Percentiles rank a stretch among this genome's conserved stretches.
Evolutionary conservation across 345 rosid genomes (phyloP).

Genomic region (Euphorbia peplus): DNA sequence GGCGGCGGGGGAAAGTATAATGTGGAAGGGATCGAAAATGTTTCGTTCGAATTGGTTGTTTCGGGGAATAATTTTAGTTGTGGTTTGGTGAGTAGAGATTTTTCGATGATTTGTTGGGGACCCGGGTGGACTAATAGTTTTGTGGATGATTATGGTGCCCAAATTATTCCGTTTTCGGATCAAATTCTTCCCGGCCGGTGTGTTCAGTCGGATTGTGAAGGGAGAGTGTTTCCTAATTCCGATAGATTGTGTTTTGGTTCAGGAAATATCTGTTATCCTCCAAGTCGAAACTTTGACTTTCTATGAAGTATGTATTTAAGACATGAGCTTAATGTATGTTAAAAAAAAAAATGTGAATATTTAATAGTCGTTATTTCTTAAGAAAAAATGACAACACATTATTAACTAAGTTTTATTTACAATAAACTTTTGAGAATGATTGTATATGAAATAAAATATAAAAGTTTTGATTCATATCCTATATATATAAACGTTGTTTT

Average conservation of each 20-base stretch:
- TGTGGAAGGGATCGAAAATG: conserved; percentile 28
- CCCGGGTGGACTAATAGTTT: conserved; percentile 49
- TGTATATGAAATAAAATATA: too few species aligned
- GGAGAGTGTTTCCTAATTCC: conserved; percentile 48
- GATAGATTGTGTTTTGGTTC: conserved; percentile 48
- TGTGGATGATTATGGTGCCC: conserved; percentile 6
- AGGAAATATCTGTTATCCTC: conserved; percentile 50
- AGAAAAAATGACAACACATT: too few species aligned
- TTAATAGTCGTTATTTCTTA: too few species aligned
- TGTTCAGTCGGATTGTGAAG: conserved; percentile 39
- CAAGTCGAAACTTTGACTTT: conserved; percentile 17
- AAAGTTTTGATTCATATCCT: too few species aligned
- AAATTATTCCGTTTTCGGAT: conserved; percentile 37
- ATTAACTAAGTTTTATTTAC: too few species aligned
- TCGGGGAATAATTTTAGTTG: conserved; percentile 68
- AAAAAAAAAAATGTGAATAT: too few species aligned
- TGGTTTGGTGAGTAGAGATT: conserved; percentile 46
- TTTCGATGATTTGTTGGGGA: conserved; percentile 73
- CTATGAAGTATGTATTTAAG: background rate
- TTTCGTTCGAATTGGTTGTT: conserved; percentile 57
- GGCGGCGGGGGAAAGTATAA: conserved; percentile 50
- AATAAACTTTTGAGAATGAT: too few species aligned
- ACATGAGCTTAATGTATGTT: too few species aligned
- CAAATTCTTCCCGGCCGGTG: conserved; percentile 76
- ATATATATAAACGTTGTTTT: too few species aligned